These are phyloP conservation scores for Cunninghamia lanceolata DNA, from an alignment of 75 land plant genomes.

Conservation along the genomic window DNA sequence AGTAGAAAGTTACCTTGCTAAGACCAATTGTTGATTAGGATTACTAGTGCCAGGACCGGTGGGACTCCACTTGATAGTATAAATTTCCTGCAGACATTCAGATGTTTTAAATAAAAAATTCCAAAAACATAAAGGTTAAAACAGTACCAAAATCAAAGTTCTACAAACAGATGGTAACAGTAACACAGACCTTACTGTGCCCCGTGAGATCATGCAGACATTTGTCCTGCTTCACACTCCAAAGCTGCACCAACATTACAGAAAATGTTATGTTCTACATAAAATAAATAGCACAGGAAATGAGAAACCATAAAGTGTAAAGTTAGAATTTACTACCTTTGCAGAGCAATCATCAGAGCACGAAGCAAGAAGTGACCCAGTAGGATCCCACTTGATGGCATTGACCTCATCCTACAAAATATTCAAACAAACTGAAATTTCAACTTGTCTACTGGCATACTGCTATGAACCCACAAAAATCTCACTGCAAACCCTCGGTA, in stretches of 20 bases:
- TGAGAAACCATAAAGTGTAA: neutral
- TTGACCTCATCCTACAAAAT: conserved; percentile 90
- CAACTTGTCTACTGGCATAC: neutral
- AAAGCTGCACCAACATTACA: conserved; percentile 55
- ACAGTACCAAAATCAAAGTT: neutral
- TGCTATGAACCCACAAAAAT: neutral
- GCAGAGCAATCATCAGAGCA: conserved; percentile 96
- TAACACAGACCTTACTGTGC: conserved; percentile 59
- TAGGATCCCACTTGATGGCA: conserved; percentile 97
- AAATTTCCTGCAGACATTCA: conserved; percentile 69
- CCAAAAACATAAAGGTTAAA: neutral
- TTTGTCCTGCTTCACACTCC: conserved; percentile 91
- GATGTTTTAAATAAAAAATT: neutral
- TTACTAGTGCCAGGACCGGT: conserved; percentile 82
- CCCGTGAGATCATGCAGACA: conserved; percentile 79
- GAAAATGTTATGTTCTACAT: neutral
- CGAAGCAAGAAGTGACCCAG: conserved; percentile 84
- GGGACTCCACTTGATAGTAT: conserved; percentile 97
- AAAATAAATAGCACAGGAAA: neutral
- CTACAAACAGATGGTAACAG: neutral
- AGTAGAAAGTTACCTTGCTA: conserved; percentile 68
- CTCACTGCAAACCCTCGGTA: no score
- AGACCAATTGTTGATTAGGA: conserved; percentile 70
- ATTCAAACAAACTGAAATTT: neutral
- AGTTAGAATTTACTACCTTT: conserved; percentile 53